Conservation (phyloP, 75 land plant species). For the Gnetum montanum region DNA sequence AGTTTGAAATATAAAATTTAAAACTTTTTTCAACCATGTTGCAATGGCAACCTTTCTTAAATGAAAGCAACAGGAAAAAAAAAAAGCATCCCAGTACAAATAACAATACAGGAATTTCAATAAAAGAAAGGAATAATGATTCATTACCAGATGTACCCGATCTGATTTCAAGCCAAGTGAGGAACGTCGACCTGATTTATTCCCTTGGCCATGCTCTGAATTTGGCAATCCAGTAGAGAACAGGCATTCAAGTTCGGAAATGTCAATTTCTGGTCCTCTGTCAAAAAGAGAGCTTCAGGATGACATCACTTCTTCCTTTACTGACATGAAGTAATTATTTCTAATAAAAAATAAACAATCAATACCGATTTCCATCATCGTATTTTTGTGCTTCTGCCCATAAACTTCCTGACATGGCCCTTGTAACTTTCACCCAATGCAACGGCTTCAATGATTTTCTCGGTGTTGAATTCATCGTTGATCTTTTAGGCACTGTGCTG, state of each 20-base stretch:
- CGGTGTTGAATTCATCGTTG: conserved; percentile 42
- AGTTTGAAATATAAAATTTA: background rate
- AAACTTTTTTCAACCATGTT: too few relatives aligned
- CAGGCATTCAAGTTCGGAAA: conserved; percentile 82
- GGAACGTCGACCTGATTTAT: conserved; percentile 23
- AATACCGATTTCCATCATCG: conserved; percentile 61
- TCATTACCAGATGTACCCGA: conserved; percentile 76
- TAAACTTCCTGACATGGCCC: conserved; percentile 93
- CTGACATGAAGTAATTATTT: background rate
- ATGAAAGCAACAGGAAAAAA: background rate
- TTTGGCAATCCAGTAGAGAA: conserved; percentile 67
- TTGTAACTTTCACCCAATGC: conserved; percentile 97
- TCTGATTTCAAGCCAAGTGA: conserved; percentile 54
- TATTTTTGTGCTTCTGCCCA: conserved; percentile 93
- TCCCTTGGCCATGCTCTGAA: conserved; percentile 20
- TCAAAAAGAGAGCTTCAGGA: conserved; percentile 1
- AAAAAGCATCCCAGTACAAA: background rate
- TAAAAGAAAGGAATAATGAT: too few relatives aligned
- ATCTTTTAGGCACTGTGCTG: conserved; percentile 11
- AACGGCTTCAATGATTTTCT: conserved; percentile 78
- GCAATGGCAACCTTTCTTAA: too few relatives aligned
- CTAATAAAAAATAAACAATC: background rate
- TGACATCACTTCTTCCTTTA: background rate
- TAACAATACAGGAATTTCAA: too few relatives aligned
- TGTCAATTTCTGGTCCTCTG: conserved; percentile 92